These are phyloP conservation scores for Scedosporium dehoogii DNA, from an alignment of 2,329 filamentous ascomycete species.

Conservation along the genomic window DNA sequence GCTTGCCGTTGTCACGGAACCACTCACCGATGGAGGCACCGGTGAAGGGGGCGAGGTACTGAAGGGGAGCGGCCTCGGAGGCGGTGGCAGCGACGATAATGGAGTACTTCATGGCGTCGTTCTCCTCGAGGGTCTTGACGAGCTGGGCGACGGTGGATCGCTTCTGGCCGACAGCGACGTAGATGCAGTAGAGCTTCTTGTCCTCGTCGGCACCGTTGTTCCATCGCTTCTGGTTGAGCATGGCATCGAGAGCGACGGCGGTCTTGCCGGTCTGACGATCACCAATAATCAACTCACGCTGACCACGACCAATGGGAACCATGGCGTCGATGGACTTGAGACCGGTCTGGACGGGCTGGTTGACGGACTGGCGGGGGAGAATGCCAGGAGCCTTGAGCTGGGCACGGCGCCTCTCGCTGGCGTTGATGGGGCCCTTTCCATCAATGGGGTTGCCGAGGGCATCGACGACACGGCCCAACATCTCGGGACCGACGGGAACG, in stretches of 20 bases:
- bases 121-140: constrained; percentile 99
- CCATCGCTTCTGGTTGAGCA: constrained; percentile 99
- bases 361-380: constrained; percentile 92
- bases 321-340: constrained; percentile 99
- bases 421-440: constrained; percentile 94
- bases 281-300: constrained; percentile 99
- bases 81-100: constrained; percentile 92
- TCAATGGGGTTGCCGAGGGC: constrained; percentile 99
- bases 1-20: constrained; percentile 78
- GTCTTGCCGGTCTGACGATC: constrained; percentile 99
- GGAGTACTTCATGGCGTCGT: constrained; percentile 98
- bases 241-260: constrained; percentile 93
- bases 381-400: constrained; percentile 99
- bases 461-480: constrained; percentile 97
- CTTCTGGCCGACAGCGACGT: constrained; percentile 99
- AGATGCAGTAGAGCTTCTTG: constrained; percentile 99
- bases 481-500: constrained; percentile 82
- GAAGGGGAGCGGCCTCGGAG: constrained; percentile 89
- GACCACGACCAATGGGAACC: constrained; percentile 98
- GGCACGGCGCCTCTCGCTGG: constrained; percentile 85
- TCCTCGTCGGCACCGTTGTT: constrained; percentile 77
- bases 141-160: constrained; percentile 98
- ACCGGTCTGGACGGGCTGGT: constrained; percentile 98
- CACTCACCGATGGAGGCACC: constrained; percentile 54
- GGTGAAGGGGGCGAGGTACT: constrained; percentile 92